Conservation (phyloP, 768 basidiomycete species). For the Auricularia heimuer region DNA sequence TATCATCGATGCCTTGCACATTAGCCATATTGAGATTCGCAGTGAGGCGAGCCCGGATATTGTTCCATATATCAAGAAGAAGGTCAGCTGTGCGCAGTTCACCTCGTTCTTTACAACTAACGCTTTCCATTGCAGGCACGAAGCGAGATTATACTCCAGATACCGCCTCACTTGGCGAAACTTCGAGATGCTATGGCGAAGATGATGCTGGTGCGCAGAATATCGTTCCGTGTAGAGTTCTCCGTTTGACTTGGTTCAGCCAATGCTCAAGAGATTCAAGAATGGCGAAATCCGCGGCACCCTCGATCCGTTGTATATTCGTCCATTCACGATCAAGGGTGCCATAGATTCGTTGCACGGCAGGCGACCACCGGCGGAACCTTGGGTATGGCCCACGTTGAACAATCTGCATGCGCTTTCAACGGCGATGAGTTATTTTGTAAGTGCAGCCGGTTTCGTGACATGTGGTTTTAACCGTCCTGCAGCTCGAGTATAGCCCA, state of each 20-base stretch:
- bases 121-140: constrained; percentile 39
- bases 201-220: constrained; percentile 58
- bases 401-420: background rate
- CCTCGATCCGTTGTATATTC: constrained; percentile 51
- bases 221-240: background rate
- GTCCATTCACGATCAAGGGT: constrained; percentile 50
- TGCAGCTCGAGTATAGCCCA: constrained; percentile 45
- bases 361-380: constrained; percentile 3
- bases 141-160: constrained; percentile 67
- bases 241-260: constrained; percentile 19
- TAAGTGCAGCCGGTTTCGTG: constrained; percentile 26
- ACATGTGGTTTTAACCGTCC: background rate
- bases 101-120: constrained; percentile 5
- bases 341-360: constrained; percentile 29
- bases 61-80: constrained; percentile 75
- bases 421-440: constrained; percentile 74
- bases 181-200: constrained; percentile 59
- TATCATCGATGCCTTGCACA: constrained; percentile 88
- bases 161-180: constrained; percentile 54
- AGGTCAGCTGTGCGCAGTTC: constrained; percentile 34
- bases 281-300: constrained; percentile 35
- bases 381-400: background rate
- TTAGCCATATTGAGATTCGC: constrained; percentile 89
- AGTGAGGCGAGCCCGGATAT: constrained; percentile 87
- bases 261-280: constrained; percentile 27